These are phyloP conservation scores for Irpex sp. DNA, from an alignment of 1,284 basidiomycete genomes.

Conservation along the genomic window DNA sequence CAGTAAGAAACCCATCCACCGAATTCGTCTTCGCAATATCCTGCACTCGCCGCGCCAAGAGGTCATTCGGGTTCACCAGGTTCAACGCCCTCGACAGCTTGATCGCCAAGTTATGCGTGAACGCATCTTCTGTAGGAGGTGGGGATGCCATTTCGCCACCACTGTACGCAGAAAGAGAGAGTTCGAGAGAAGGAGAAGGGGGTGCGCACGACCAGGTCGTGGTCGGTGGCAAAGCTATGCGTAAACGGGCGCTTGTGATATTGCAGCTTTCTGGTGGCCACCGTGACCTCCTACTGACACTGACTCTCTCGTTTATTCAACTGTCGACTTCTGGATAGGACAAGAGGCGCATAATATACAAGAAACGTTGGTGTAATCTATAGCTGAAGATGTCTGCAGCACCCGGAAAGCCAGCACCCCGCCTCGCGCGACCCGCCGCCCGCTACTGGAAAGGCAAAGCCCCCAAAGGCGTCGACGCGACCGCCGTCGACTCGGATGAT, in stretches of 20 bases:
- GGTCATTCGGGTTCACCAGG: slow-evolving; percentile 75
- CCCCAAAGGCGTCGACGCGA: slow-evolving; percentile 66
- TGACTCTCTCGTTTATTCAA: not conserved
- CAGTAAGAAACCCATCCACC: slow-evolving; percentile 58
- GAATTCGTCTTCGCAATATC: slow-evolving; percentile 73
- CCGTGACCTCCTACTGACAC: not conserved
- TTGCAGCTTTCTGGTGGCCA: not conserved
- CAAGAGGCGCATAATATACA: too few species aligned
- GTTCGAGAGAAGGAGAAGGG: not conserved
- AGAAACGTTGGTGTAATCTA: too few species aligned
- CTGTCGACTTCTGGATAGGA: not conserved
- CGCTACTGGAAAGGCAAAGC: slow-evolving; percentile 84
- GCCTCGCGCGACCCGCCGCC: slow-evolving; percentile 64
- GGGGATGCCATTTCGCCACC: slow-evolving; percentile 9
- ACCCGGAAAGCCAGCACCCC: slow-evolving; percentile 60
- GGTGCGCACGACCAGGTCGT: not conserved
- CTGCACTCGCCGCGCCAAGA: slow-evolving; percentile 72
- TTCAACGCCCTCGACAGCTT: slow-evolving; percentile 79
- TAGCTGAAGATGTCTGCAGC: slow-evolving; percentile 17
- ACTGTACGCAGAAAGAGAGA: not conserved
- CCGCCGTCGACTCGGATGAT: slow-evolving; percentile 44
- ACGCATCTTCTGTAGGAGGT: slow-evolving; percentile 36
- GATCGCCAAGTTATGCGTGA: slow-evolving; percentile 74
- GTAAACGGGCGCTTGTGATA: not conserved
- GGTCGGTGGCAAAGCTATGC: not conserved